Conservation (phyloP, 352 stramenopile species). For the Pythium phragmitis region DNA sequence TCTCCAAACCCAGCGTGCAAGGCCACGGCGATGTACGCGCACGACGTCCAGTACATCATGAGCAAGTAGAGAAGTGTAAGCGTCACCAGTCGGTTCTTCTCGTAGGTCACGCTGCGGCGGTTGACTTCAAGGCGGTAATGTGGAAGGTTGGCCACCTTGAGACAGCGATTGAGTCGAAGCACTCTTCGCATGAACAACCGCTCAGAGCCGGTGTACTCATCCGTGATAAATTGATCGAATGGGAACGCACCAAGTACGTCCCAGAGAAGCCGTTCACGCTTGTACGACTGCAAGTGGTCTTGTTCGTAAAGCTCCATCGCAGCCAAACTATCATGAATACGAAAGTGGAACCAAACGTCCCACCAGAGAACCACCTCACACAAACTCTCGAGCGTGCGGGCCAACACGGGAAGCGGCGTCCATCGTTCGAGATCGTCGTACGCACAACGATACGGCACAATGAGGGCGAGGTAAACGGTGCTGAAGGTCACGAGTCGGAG, state of each 20-base stretch:
- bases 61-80: constrained; percentile 58
- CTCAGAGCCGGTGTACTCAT: neutral
- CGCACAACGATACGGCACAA: constrained; percentile 37
- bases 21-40: constrained; percentile 45
- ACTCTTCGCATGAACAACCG: constrained; percentile 3
- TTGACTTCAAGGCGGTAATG: constrained; percentile 59
- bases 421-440: constrained; percentile 56
- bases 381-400: constrained; percentile 27
- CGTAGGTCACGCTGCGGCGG: constrained; percentile 49
- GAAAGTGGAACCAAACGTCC: constrained; percentile 57
- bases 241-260: constrained; percentile 42
- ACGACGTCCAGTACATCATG: constrained; percentile 61
- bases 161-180: constrained; percentile 39
- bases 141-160: constrained; percentile 53
- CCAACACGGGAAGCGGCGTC: constrained; percentile 25
- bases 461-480: constrained; percentile 38
- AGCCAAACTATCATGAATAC: constrained; percentile 30
- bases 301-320: constrained; percentile 63
- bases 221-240: constrained; percentile 39
- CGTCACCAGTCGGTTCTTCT: constrained; percentile 48
- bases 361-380: constrained; percentile 44
- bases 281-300: constrained; percentile 35
- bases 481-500: constrained; percentile 44
- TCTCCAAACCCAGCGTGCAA: constrained; percentile 53
- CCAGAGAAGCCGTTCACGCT: constrained; percentile 44